phyloP scores from a whole-genome alignment of 1,284 basidiomycete genomes.

The Ceratobasidium sp. region DNA sequence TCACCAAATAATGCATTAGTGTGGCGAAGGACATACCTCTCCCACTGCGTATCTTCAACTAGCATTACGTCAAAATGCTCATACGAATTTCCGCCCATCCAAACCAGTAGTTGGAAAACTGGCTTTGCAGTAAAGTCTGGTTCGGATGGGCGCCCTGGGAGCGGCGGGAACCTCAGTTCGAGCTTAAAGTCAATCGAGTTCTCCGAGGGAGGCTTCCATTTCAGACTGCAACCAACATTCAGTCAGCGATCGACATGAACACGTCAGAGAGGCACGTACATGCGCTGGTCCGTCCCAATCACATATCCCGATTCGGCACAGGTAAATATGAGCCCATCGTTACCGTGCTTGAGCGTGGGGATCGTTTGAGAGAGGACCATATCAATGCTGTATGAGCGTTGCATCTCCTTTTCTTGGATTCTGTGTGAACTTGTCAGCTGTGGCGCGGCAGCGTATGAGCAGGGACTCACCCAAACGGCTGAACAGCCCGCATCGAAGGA shows the following conservation, averaged over 20 bases:
- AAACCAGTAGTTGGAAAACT: constrained; percentile 81
- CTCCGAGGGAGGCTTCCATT: constrained; percentile 99
- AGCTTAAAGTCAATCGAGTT: constrained; percentile 99
- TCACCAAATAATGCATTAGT: constrained; percentile 6
- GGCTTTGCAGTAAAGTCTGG: constrained; percentile 89
- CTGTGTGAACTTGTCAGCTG: constrained; percentile 51
- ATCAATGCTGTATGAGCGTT: constrained; percentile 86
- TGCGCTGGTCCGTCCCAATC: constrained; percentile 89
- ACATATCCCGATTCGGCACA: constrained; percentile 85
- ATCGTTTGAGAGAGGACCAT: constrained; percentile 86
- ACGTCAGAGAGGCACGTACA: constrained; percentile 62
- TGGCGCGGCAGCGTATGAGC: background rate
- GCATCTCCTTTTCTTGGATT: constrained; percentile 87
- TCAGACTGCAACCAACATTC: constrained; percentile 65
- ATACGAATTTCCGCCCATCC: constrained; percentile 71
- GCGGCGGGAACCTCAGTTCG: constrained; percentile 87
- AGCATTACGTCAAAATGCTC: constrained; percentile 88
- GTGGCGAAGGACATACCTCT: constrained; percentile 62
- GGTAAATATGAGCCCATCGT: constrained; percentile 97
- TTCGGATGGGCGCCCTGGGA: constrained; percentile 56
- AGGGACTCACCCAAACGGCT: constrained; percentile 83
- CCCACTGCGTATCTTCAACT: constrained; percentile 92
- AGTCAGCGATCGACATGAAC: constrained; percentile 1
- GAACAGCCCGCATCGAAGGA: constrained; percentile 65
- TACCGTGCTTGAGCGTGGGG: constrained; percentile 88